A percentile compares a stretch with the other conserved stretches of the same genome.
Conservation (phyloP, 208 protist species). For the Leishmania arabica region DNA sequence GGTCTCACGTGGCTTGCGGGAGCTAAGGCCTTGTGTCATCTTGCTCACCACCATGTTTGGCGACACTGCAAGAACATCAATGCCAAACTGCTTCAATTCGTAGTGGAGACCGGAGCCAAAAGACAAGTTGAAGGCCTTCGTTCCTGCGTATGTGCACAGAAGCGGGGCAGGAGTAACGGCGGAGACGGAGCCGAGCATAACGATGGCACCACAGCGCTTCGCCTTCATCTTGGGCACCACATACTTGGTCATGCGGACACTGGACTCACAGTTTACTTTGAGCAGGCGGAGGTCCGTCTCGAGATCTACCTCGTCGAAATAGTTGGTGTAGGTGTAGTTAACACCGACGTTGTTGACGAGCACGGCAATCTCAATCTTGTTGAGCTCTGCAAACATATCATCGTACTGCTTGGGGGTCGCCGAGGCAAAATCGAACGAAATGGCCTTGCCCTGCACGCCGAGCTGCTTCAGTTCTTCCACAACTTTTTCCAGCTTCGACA, state of each 20-base stretch:
- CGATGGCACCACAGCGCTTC: conserved; percentile 70
- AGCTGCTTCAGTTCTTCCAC: conserved; percentile 64
- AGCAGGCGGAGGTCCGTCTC: conserved; percentile 72
- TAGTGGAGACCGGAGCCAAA: conserved; percentile 63
- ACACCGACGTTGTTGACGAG: conserved; percentile 95
- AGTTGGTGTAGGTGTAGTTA: conserved; percentile 93
- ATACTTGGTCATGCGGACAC: conserved; percentile 87
- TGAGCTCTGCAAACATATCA: conserved; percentile 54
- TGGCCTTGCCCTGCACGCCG: conserved; percentile 74
- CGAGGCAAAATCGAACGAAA: conserved; percentile 86
- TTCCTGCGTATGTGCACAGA: conserved; percentile 83
- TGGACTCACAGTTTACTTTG: conserved; percentile 89
- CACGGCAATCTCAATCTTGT: conserved; percentile 59
- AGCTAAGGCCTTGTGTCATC: conserved; percentile 80
- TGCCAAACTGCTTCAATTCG: conserved; percentile 63
- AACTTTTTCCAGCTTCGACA: conserved; percentile 86
- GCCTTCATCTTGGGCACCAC: conserved; percentile 75
- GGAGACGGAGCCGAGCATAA: conserved; percentile 75
- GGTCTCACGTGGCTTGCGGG: conserved; percentile 59
- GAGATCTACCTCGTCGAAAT: conserved; percentile 82
- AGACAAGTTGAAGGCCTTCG: conserved; percentile 85
- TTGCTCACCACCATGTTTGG: conserved; percentile 84
- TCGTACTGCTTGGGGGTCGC: conserved; percentile 61
- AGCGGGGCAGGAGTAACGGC: conserved; percentile 75
- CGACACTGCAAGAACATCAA: conserved; percentile 71